Evolutionary conservation across 2,329 filamentous ascomycete species (phyloP), one percentile per base, ranked within the genome.

Genomic region (Pseudocercospora crystallina): DNA sequence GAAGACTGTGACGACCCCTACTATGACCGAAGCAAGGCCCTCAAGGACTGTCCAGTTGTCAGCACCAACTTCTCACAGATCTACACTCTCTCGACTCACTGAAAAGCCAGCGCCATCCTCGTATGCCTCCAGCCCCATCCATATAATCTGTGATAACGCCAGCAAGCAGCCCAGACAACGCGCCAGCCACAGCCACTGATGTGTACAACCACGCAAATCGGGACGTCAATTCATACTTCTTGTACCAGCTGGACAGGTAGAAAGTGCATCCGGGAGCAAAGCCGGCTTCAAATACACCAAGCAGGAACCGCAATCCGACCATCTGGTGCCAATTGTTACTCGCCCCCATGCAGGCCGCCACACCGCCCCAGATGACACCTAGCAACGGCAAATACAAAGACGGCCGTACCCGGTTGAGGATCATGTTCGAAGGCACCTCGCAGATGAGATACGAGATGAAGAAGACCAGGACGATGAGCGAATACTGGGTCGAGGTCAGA

Each of bases 371-470:
- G 15, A 49, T 32, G 12, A 49, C 48, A n/a, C 49, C 48, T 29
- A 34, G 36, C 15, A 32, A 43, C 0, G 76, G 72, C 2, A 83
- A 71, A 54, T 81, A 83, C 2, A 78, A 50, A 2, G 77, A 78
- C 1, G 80, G 81, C 12, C 73, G 71, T 31, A 80, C 67, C 3
- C 75, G 70, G 0, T 79, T 82, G 2, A 84, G 67, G 0, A 81
- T 61, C 49, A 84, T 70, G 54, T 84, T 85, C 0, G 80, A 83
- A 0, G 82, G 82, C 0, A 85, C 67, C 62, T 85, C 80, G 76
- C 84, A 83, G 12, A 82, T 66, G 1, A 85, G 68, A 57, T 85
- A 85, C 29, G 68, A 70, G 47, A 79, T 39, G 59, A 49, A 49
- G 39, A 49, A 49, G 30, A 49, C 46, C 33, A 49, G 41, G n/a